Evolutionary conservation across 192 early-diverging fungal genomes (phyloP).

Genomic region (Linnemannia hyalina): DNA sequence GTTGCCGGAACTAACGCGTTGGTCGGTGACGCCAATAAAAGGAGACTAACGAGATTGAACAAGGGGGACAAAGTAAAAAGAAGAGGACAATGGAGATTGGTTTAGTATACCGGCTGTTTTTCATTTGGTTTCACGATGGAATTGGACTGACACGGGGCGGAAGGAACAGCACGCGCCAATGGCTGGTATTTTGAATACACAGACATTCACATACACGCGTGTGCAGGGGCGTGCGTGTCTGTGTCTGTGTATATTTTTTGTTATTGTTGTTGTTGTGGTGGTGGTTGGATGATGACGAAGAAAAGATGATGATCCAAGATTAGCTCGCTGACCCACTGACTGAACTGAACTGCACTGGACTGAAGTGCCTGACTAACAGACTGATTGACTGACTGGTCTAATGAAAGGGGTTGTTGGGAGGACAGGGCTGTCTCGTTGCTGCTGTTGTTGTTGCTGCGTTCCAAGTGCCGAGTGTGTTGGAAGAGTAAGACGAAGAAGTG

Average conservation of each 20-base stretch:
- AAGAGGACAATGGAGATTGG: neutral
- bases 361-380: neutral
- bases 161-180: neutral
- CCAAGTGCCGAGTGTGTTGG: neutral
- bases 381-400: neutral
- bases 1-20: neutral
- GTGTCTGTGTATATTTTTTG: neutral
- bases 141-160: slow-evolving; percentile 1
- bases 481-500: neutral
- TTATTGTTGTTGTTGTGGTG: neutral
- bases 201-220: neutral
- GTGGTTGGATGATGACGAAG: neutral
- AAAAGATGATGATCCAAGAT: slow-evolving; percentile 9
- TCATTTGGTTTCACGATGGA: slow-evolving; percentile 2
- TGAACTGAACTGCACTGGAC: neutral
- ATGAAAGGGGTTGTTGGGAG: neutral
- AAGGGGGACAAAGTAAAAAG: neutral
- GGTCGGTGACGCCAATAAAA: neutral
- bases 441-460: neutral
- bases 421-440: neutral
- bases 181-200: neutral
- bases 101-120: neutral
- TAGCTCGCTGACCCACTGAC: neutral
- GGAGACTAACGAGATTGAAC: neutral
- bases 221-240: slow-evolving; percentile 1